Conservation (phyloP, 1,139 yeast genomes). For the Lodderomyces theae region DNA sequence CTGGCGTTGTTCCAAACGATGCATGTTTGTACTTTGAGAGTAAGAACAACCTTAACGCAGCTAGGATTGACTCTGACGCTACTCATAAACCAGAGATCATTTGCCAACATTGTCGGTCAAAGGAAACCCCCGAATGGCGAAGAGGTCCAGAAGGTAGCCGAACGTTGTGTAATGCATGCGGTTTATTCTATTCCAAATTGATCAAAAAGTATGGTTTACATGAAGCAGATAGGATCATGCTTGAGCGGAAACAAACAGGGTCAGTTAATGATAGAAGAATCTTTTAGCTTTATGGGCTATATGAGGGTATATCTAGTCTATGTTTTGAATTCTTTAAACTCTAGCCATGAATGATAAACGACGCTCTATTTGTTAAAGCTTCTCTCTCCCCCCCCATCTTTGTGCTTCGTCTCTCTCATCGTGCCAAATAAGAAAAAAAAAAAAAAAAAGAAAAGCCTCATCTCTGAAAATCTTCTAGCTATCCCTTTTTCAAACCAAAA, state of each 20-base stretch:
- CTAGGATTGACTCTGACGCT: slow-evolving; percentile 16
- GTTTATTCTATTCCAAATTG: slow-evolving; percentile 38
- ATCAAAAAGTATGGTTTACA: slow-evolving; percentile 25
- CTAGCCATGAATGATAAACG: too few relatives aligned
- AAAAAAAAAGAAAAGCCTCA: neutral
- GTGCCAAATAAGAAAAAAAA: neutral
- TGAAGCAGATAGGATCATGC: slow-evolving; percentile 27
- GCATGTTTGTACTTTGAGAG: neutral
- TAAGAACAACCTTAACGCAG: neutral
- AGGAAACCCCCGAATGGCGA: slow-evolving; percentile 47
- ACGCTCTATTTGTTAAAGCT: too few relatives aligned
- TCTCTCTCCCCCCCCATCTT: too few relatives aligned
- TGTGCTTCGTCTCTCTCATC: too few relatives aligned
- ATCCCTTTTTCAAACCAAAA: neutral
- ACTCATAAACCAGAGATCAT: slow-evolving; percentile 16
- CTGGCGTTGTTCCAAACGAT: neutral
- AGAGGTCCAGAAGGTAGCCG: slow-evolving; percentile 44
- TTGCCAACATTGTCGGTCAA: slow-evolving; percentile 30
- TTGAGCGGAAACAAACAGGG: slow-evolving; percentile 23
- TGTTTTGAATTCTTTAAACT: neutral
- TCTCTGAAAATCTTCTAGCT: neutral
- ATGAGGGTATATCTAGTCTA: neutral
- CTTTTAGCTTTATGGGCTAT: slow-evolving; percentile 5
- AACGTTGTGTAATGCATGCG: slow-evolving; percentile 48
- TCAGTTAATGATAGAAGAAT: slow-evolving; percentile 21